A percentile compares a stretch with the other conserved stretches of the same genome.
Evolutionary conservation across 176 grass and related monocot species (phyloP).

Genomic region (bread wheat (Triticum aestivum)): IWGSC_CS_RefSeq_v2.1 NC_057801.1:168979084-168979583

Average conservation of each 20-base stretch:
- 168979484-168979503: background rate
- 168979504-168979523: background rate
- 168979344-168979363: background rate
- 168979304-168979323: background rate
- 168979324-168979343: background rate
- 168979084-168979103: background rate
- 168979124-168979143: background rate
- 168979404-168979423: background rate
- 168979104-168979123: background rate
- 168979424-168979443: background rate
- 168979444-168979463: background rate
- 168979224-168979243: background rate
- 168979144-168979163: background rate
- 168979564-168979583: too few relatives aligned
- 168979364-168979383: background rate
- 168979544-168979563: too few relatives aligned
- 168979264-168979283: background rate
- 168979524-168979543: background rate
- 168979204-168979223: background rate
- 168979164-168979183: background rate
- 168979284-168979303: slow-evolving; percentile 9
- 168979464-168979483: too few relatives aligned
- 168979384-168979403: background rate
- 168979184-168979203: background rate
- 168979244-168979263: background rate